phyloP scores from a whole-genome alignment of 345 rosid species.

The Combretum micranthum region DNA sequence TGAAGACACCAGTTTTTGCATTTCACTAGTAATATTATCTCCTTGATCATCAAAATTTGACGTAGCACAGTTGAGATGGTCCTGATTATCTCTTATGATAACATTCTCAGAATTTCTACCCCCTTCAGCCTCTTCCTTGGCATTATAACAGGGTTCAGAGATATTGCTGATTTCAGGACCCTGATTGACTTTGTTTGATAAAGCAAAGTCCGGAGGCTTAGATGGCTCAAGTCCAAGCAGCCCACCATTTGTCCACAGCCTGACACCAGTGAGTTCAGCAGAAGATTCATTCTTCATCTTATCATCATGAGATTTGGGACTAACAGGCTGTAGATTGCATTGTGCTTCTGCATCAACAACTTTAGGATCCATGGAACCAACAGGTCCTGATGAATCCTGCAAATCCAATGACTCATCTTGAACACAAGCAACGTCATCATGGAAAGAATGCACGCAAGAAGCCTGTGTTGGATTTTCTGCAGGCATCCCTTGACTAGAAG shows the following conservation, averaged over 20 bases:
- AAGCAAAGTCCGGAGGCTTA: slow-evolving; percentile 71
- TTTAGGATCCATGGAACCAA: no score
- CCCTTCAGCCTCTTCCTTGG: slow-evolving; percentile 9
- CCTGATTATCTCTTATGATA: slow-evolving; percentile 1
- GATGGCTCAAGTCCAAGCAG: slow-evolving; percentile 75
- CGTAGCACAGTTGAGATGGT: slow-evolving; percentile 6
- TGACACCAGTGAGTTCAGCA: slow-evolving; percentile 30
- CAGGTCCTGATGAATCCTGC: no score
- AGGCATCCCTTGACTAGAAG: no score
- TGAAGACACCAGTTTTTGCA: slow-evolving; percentile 2
- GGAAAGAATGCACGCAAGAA: no score
- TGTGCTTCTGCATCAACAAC: neutral
- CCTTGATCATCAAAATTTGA: neutral
- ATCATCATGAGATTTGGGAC: no score
- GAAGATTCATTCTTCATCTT: neutral
- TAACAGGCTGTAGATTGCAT: neutral
- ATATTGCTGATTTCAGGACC: slow-evolving; percentile 18
- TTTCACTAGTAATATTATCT: neutral
- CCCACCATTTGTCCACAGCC: slow-evolving; percentile 77
- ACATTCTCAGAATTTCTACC: slow-evolving; percentile 15
- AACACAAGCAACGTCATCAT: no score
- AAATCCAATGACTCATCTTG: no score
- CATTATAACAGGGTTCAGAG: slow-evolving; percentile 14
- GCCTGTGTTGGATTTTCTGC: no score
- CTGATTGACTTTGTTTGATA: slow-evolving; percentile 23